Conservation (phyloP, 345 rosid genomes). For the Eucalyptus sp. region DNA sequence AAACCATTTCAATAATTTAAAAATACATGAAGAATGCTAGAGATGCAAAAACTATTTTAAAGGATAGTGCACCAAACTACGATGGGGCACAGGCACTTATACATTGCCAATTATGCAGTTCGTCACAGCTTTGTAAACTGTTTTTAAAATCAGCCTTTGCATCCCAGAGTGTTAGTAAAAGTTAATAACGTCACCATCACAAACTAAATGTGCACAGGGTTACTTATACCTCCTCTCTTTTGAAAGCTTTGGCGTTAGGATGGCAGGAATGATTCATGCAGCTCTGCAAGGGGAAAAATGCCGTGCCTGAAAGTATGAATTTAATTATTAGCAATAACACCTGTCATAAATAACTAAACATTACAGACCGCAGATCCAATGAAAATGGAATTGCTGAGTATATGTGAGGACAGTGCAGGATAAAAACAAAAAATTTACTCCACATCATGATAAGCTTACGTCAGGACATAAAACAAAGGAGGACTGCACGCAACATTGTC, state of each 20-base stretch:
- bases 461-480: not conserved
- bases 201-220: not conserved
- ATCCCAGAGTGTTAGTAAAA: not conserved
- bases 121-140: not conserved
- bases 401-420: not conserved
- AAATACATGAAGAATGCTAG: not conserved
- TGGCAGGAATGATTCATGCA: conserved; percentile 90
- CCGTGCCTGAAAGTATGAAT: conserved; percentile 50
- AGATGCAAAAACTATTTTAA: not conserved
- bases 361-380: not conserved
- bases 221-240: conserved; percentile 70
- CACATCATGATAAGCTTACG: not conserved
- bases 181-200: not conserved
- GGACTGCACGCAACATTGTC: not conserved
- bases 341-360: not conserved
- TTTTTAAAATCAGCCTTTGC: not conserved
- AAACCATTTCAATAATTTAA: not conserved
- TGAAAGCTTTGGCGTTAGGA: conserved; percentile 91
- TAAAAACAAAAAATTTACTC: not conserved
- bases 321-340: not conserved
- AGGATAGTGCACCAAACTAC: not conserved
- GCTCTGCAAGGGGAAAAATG: conserved; percentile 88
- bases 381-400: not conserved
- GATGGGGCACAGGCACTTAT: not conserved
- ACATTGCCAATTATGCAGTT: not conserved